phyloP scores from a whole-genome alignment of 208 protist species.

The Leishmania guyanensis region DNA sequence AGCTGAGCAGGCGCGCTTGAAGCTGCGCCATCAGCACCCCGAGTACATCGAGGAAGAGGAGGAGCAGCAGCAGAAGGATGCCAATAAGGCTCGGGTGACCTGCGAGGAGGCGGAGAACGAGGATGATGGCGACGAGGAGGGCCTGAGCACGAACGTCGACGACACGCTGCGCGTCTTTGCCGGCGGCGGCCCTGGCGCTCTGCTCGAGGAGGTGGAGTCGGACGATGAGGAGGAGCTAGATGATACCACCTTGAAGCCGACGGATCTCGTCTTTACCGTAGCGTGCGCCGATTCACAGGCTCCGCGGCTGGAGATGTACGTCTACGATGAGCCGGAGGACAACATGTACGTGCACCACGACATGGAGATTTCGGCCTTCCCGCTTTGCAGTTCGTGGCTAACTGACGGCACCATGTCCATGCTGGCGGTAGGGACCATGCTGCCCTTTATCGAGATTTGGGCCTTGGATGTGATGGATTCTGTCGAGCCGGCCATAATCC shows the following conservation, averaged over 20 bases:
- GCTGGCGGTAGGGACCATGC: constrained; percentile 96
- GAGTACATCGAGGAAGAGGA: constrained; percentile 63
- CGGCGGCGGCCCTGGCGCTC: constrained; percentile 66
- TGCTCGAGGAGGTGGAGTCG: constrained; percentile 81
- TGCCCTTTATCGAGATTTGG: constrained; percentile 98
- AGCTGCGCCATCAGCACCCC: constrained; percentile 75
- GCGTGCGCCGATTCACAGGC: constrained; percentile 68
- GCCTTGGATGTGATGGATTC: constrained; percentile 97
- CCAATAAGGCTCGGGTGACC: neutral
- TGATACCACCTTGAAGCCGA: constrained; percentile 91
- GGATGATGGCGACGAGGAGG: constrained; percentile 38
- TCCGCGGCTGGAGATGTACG: constrained; percentile 92
- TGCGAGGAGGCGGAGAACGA: constrained; percentile 14
- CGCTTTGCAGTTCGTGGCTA: constrained; percentile 95
- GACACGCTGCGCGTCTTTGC: constrained; percentile 68
- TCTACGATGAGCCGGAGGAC: constrained; percentile 96
- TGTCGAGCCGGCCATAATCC: constrained; percentile 87
- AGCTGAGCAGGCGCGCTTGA: constrained; percentile 58
- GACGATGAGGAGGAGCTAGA: constrained; percentile 92
- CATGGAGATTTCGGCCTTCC: constrained; percentile 93
- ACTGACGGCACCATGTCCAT: constrained; percentile 92
- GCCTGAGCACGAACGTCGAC: constrained; percentile 36
- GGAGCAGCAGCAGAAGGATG: constrained; percentile 25
- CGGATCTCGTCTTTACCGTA: constrained; percentile 82
- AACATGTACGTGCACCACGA: constrained; percentile 98